Conservation (phyloP, 2,329 filamentous ascomycete genomes). For the Elsinoe batatas region DNA sequence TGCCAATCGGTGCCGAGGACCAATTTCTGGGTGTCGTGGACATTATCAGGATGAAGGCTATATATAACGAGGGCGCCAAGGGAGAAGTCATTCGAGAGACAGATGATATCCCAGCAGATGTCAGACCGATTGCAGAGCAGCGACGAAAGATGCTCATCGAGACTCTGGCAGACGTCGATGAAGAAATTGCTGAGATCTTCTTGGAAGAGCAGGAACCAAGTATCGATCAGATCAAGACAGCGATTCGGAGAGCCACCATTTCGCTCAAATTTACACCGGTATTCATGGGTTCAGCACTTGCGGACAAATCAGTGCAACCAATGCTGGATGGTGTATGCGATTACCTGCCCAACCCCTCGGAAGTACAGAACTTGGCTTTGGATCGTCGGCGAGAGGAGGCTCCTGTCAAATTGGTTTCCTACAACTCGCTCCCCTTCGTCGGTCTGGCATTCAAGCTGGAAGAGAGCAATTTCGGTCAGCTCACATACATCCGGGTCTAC, state of each 20-base stretch:
- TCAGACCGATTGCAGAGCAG: slow-evolving; percentile 67
- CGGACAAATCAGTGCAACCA: slow-evolving; percentile 88
- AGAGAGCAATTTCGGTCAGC: slow-evolving; percentile 95
- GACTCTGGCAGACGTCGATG: slow-evolving; percentile 92
- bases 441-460: slow-evolving; percentile 97
- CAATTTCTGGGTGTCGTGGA: slow-evolving; percentile 89
- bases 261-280: slow-evolving; percentile 84
- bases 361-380: slow-evolving; percentile 82
- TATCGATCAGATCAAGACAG: slow-evolving; percentile 74
- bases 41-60: slow-evolving; percentile 79
- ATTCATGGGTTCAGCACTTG: slow-evolving; percentile 90
- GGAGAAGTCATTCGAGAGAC: slow-evolving; percentile 68
- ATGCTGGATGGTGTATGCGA: slow-evolving; percentile 96
- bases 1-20: slow-evolving; percentile 88
- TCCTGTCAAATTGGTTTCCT: slow-evolving; percentile 77
- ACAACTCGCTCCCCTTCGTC: slow-evolving; percentile 88
- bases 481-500: slow-evolving; percentile 98
- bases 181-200: slow-evolving; percentile 93
- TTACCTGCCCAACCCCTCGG: slow-evolving; percentile 82
- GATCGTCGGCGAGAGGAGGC: slow-evolving; percentile 72
- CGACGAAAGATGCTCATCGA: slow-evolving; percentile 81
- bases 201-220: slow-evolving; percentile 77
- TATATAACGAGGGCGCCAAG: slow-evolving; percentile 77
- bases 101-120: slow-evolving; percentile 73
- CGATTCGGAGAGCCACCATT: slow-evolving; percentile 86